phyloP scores from a whole-genome alignment of 2,329 filamentous ascomycete genomes.

The Xylariaceae sp. region DNA sequence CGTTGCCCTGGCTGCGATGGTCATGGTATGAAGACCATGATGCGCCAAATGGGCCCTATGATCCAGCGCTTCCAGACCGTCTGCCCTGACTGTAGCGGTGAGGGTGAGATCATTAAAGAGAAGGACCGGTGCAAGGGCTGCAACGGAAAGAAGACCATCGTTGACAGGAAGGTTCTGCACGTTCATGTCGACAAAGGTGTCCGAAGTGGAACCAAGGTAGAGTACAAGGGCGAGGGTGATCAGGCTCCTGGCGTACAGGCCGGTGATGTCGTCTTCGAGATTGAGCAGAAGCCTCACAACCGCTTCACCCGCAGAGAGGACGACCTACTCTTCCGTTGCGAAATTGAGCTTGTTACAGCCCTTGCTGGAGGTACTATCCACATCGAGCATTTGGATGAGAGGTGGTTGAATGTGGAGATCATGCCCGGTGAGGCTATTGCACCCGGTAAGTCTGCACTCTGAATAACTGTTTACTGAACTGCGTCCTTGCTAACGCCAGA shows the following conservation, averaged over 20 bases:
- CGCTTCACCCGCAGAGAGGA: constrained; percentile 96
- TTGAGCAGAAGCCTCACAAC: constrained; percentile 96
- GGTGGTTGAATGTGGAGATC: constrained; percentile 93
- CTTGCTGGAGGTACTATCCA: constrained; percentile 86
- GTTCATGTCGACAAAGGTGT: constrained; percentile 97
- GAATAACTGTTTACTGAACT: not conserved
- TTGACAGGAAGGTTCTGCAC: constrained; percentile 96
- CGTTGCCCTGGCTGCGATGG: constrained; percentile 88
- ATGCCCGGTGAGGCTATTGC: constrained; percentile 91
- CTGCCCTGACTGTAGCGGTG: constrained; percentile 95
- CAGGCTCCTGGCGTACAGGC: constrained; percentile 89
- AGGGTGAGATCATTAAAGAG: constrained; percentile 93
- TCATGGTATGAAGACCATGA: constrained; percentile 99
- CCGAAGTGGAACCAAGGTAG: constrained; percentile 89
- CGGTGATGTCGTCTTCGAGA: constrained; percentile 97
- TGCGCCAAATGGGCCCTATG: constrained; percentile 99
- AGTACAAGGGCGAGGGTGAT: constrained; percentile 95
- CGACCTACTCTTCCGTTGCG: constrained; percentile 89
- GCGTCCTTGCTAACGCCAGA: constrained; percentile 19
- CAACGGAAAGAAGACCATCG: constrained; percentile 93
- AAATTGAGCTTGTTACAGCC: constrained; percentile 93
- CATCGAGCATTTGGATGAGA: constrained; percentile 94
- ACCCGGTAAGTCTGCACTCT: constrained; percentile 61
- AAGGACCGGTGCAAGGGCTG: constrained; percentile 98
- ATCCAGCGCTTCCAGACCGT: constrained; percentile 99